Conservation (phyloP, 768 basidiomycete species). For the Goffeauzyma gilvescens region DNA sequence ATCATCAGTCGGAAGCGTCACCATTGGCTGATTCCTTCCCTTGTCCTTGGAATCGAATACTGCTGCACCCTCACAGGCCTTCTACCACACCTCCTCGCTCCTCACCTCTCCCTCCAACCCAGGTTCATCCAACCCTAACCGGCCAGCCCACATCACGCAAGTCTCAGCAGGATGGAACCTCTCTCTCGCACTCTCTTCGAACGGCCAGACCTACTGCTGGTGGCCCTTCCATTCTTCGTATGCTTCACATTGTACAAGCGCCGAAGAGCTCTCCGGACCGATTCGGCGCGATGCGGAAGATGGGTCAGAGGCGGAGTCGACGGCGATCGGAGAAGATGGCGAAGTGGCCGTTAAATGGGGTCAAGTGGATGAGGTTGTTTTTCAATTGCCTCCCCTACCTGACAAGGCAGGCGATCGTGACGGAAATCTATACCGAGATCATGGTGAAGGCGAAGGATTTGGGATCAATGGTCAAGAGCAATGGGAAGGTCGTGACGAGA, state of each 20-base stretch:
- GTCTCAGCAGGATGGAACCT: conserved; percentile 22
- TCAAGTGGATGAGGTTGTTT: conserved; percentile 13
- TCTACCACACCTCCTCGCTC: conserved; percentile 17
- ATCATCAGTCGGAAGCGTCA: too few relatives aligned
- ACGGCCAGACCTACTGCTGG: conserved; percentile 20
- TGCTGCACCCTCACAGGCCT: conserved; percentile 14
- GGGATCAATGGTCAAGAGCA: conserved; percentile 8
- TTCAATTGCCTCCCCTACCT: conserved; percentile 13
- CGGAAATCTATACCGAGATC: background rate
- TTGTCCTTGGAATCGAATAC: background rate
- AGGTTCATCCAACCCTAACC: too few relatives aligned
- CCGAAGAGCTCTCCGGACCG: background rate
- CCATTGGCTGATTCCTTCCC: too few relatives aligned
- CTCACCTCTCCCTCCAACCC: conserved; percentile 15
- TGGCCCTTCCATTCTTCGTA: conserved; percentile 18
- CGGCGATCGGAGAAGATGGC: background rate
- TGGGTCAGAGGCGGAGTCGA: conserved; percentile 7
- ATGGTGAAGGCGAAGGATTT: background rate
- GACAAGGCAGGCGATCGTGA: conserved; percentile 2
- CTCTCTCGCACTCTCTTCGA: conserved; percentile 19
- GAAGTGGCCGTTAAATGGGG: conserved; percentile 16
- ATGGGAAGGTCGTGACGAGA: conserved; percentile 14
- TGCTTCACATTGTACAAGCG: conserved; percentile 11
- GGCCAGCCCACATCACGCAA: conserved; percentile 20
- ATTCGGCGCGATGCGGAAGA: conserved; percentile 7